Evolutionary conservation across 2,329 filamentous ascomycete genomes (phyloP).

Genomic region (Talaromyces marneffei): DNA sequence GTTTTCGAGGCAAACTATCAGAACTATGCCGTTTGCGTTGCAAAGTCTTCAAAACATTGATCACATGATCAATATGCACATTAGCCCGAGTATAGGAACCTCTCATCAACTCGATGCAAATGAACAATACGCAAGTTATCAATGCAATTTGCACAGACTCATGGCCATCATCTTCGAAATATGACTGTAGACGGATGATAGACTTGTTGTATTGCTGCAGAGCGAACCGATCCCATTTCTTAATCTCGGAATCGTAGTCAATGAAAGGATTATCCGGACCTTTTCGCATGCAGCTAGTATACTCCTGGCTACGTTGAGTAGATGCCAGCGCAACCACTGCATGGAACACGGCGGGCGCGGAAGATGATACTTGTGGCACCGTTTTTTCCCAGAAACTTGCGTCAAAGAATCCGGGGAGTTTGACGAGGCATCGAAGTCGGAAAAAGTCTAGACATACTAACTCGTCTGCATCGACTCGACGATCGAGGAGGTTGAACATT

Average conservation of each 20-base stretch:
- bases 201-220: slow-evolving; percentile 11
- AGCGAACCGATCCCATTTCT: slow-evolving; percentile 11
- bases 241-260: slow-evolving; percentile 3
- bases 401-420: slow-evolving; percentile 6
- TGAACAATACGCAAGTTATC: slow-evolving; percentile 10
- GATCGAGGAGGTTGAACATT: not conserved
- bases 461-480: not conserved
- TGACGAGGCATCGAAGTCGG: slow-evolving; percentile 1
- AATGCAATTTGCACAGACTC: slow-evolving; percentile 9
- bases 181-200: slow-evolving; percentile 1
- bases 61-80: slow-evolving; percentile 13
- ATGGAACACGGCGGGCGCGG: not conserved
- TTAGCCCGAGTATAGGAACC: slow-evolving; percentile 8
- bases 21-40: not conserved
- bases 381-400: slow-evolving; percentile 2
- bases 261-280: not conserved
- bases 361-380: not conserved
- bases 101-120: slow-evolving; percentile 13
- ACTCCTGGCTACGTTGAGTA: slow-evolving; percentile 12
- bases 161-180: slow-evolving; percentile 4
- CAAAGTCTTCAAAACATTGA: not conserved
- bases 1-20: not conserved
- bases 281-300: slow-evolving; percentile 8
- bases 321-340: slow-evolving; percentile 6
- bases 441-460: slow-evolving; percentile 9